Evolutionary conservation across 2,329 filamentous ascomycete species (phyloP), one percentile per base, ranked within the genome.

Genomic region (Hymenoscyphus albidus): DNA sequence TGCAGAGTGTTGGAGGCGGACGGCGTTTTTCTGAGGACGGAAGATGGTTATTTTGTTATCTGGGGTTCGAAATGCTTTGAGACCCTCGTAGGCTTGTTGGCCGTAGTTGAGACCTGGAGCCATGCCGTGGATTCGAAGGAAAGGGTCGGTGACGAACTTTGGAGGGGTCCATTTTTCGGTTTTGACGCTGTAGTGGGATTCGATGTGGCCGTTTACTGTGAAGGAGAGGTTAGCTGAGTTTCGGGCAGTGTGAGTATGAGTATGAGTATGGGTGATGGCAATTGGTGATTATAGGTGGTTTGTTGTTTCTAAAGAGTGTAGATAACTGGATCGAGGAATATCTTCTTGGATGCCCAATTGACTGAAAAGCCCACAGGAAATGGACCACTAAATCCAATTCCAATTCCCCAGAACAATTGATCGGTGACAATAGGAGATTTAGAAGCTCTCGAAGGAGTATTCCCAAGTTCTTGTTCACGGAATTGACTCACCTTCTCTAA

Each of bases 61-160:
- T 18, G 92, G 90, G 2, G 83, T 82, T 68, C 94, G 92, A 84
- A 97, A 97, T 63, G 94, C 93, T 79, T 98, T 98, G 76, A 98
- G 87, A n/a, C 95, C 95, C 77, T 99, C 95, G 82, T 96, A 99
- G 73, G 92, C 94, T 80, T 98, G 95, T 76, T 97, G 93, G 65
- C 94, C 93, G 78, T 99, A 99, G 83, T 99, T 99, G 70, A 98
- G 86, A 55, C 88, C 94, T 0, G 95, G 93, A 0, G 93, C 89
- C 91, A 99, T 95, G 77, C 94, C 95, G 78, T 98, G 94, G 75
- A 98, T 88, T 70, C 88, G 88, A 72, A 98, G 86, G 81, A 85
- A 93, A 6, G 94, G 94, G 72, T 94, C 91, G 66, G 86, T 79
- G 67, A 97, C 87, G 79, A 96, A 96, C 68, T 84, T 80, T 32